These are phyloP conservation scores for Infundibulicybe gibba DNA, from an alignment of 768 basidiomycete species.

Conservation along the genomic window DNA sequence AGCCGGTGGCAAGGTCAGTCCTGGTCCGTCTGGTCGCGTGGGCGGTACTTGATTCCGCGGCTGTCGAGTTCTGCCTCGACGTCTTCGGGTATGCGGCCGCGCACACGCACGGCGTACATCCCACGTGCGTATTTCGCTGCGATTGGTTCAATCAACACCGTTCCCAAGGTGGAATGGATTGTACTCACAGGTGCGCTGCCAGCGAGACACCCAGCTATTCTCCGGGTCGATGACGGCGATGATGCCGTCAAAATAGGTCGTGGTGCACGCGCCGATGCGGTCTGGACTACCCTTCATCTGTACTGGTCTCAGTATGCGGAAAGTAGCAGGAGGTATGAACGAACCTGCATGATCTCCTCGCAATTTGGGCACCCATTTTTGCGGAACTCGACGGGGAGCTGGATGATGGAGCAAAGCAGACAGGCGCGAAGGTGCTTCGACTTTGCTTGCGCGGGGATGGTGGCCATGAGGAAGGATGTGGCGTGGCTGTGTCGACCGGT, in stretches of 20 bases:
- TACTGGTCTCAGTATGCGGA: background rate
- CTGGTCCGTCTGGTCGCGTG: no score
- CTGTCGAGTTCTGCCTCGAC: no score
- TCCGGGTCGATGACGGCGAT: no score
- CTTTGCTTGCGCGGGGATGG: conserved; percentile 55
- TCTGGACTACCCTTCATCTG: no score
- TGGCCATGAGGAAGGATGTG: conserved; percentile 11
- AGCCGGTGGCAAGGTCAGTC: conserved; percentile 38
- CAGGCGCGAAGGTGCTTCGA: conserved; percentile 85
- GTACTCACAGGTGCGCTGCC: no score
- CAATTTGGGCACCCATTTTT: conserved; percentile 94
- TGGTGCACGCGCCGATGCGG: no score
- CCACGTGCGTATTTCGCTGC: conserved; percentile 88
- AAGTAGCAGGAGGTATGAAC: conserved; percentile 10
- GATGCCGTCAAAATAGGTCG: conserved; percentile 88
- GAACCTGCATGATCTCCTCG: conserved; percentile 89
- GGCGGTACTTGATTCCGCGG: no score
- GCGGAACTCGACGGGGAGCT: conserved; percentile 78
- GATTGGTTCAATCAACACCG: conserved; percentile 2
- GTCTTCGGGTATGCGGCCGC: no score
- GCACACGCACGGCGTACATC: no score
- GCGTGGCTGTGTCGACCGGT: no score
- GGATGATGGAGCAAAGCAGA: conserved; percentile 89
- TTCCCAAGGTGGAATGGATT: background rate
- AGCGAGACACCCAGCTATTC: no score